Evolutionary conservation across 768 basidiomycete species (phyloP), one percentile per base, ranked within the genome.

Genomic region (Trametes elegans): DNA sequence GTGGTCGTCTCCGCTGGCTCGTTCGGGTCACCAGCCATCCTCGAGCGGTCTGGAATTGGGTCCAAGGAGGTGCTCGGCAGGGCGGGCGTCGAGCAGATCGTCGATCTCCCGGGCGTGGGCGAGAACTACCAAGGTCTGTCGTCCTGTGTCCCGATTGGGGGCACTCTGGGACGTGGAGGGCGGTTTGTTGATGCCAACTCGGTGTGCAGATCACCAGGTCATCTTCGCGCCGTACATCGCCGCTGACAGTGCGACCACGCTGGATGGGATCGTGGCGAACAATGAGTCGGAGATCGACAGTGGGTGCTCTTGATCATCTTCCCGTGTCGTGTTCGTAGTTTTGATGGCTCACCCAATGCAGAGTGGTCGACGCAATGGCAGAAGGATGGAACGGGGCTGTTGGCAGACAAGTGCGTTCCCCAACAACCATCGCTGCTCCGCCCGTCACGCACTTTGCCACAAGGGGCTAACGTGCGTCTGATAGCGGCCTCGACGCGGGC

Each of bases 41-140:
- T 87, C 11, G 80, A 85, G 61, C 73, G 83, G 3, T 83, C 76
- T 3, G 78, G 78, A 0, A 73, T 80, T 4, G 78, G 78, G 0
- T 57, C 67, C 5, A 60, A 60, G 46, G 64, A 56, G 0, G 27
- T 74, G 1, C 67, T 80, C 0, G 56, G 64, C 28, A 39, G 63
- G n/a, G 61, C 63, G 3, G 68, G 67, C 0, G 59, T 80, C 28
- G 16, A 62, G 10, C 64, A 67, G 2, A 18, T 71, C 5, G 67
- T 76, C 1, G 69, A 79, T 42, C 61, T 78, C 5, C 71, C 72
- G 11, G 75, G 77, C 0, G 76, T 79, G 1, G 78, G 78, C 9
- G 71, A 74, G 56, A 72, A 74, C 49, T 77, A 70, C 29, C 71
- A 72, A 55, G 62, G 62, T 59, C 7, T 7, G 62, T 39, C 28